These are phyloP conservation scores for Populus trichocarpa DNA, from an alignment of 441 rosid genomes.

Conservation along the genomic window DNA sequence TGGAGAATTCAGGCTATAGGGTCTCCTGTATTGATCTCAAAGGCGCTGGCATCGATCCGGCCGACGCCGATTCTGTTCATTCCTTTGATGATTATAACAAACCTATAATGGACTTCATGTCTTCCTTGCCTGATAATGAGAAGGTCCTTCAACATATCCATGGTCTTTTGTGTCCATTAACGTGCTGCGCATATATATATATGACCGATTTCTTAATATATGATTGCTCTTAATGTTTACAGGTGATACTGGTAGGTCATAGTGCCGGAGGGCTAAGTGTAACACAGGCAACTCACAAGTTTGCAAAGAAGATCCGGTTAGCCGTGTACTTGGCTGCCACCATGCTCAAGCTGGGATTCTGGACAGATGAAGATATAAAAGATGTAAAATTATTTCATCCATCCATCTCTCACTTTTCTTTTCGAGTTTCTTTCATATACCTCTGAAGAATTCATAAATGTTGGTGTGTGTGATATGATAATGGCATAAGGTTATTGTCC, in stretches of 20 bases:
- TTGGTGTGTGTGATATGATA: neutral
- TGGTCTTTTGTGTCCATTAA: neutral
- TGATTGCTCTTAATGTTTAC: neutral
- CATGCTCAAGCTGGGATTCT: conserved; percentile 64
- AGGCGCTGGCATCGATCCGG: conserved; percentile 55
- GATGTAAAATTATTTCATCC: conserved; percentile 36
- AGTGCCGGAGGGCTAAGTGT: conserved; percentile 89
- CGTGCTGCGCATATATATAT: neutral
- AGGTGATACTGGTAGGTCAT: conserved; percentile 85
- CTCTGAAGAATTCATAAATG: neutral
- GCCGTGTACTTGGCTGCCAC: conserved; percentile 78
- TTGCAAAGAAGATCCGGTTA: conserved; percentile 50
- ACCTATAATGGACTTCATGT: conserved; percentile 67
- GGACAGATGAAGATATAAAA: conserved; percentile 54
- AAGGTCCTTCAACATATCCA: conserved; percentile 37
- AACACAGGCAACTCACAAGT: conserved; percentile 55
- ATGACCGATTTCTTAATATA: neutral
- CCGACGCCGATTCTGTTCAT: conserved; percentile 44
- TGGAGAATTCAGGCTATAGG: conserved; percentile 72
- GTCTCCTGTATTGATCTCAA: conserved; percentile 87
- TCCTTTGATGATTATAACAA: conserved; percentile 72
- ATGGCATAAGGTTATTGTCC: neutral
- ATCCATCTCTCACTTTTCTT: neutral
- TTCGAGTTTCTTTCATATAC: neutral
- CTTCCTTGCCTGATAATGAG: conserved; percentile 51